Percentiles rank a stretch among this genome's conserved stretches.
These are phyloP conservation scores for Tolypocladium inflatum DNA, from an alignment of 2,329 filamentous ascomycete genomes.

Conservation along the genomic window DNA sequence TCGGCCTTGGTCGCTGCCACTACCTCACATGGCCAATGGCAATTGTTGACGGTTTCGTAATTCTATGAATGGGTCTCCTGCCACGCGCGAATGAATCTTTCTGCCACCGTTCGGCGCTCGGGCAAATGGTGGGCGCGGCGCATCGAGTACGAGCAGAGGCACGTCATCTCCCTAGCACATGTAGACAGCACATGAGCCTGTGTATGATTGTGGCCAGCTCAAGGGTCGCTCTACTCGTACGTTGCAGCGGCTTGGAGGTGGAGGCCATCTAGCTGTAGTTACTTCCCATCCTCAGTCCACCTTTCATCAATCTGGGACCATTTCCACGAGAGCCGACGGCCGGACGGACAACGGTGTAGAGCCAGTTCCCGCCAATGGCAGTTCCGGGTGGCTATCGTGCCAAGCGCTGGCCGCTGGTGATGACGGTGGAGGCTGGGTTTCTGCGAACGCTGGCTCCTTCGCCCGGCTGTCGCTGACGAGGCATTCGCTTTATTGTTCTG, in stretches of 20 bases:
- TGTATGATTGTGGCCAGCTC: too few species aligned
- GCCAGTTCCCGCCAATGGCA: background rate
- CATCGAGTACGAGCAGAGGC: background rate
- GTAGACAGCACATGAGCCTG: too few species aligned
- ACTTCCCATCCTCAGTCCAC: too few species aligned
- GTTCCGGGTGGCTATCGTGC: background rate
- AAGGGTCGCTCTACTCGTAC: background rate
- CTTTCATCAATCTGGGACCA: too few species aligned
- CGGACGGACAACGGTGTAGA: too few species aligned
- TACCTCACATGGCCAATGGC: background rate
- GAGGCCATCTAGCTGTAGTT: background rate
- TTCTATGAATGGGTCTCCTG: background rate
- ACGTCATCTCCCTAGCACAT: background rate
- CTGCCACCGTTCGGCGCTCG: background rate
- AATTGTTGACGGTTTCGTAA: background rate
- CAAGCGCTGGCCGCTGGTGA: background rate
- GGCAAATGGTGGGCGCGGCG: background rate
- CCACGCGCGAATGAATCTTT: background rate
- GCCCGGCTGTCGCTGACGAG: background rate
- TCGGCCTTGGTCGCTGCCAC: background rate
- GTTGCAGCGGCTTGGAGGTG: background rate
- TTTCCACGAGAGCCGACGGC: too few species aligned
- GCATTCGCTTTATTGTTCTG: background rate
- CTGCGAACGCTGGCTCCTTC: background rate
- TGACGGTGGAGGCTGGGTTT: background rate